phyloP scores from a whole-genome alignment of 805 yeast species.

The Citeromyces nyonsensis region DNA sequence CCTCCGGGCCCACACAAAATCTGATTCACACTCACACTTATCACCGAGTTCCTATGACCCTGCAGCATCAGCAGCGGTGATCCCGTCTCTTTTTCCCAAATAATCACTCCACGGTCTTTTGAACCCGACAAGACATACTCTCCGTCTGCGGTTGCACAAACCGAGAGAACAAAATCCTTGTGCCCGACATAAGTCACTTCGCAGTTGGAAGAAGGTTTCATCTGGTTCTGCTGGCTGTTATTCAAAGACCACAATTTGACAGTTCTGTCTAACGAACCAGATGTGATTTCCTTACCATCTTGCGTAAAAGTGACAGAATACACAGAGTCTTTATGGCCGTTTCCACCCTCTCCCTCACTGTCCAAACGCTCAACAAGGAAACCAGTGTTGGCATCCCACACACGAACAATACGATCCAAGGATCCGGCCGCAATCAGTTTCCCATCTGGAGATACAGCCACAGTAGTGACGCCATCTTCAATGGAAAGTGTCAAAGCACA shows the following conservation, averaged over 20 bases:
- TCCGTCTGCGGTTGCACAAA: slow-evolving; percentile 86
- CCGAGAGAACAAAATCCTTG: slow-evolving; percentile 88
- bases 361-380: slow-evolving; percentile 85
- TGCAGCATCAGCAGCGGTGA: slow-evolving; percentile 90
- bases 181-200: slow-evolving; percentile 92
- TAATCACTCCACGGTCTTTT: slow-evolving; percentile 91
- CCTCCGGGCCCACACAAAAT: slow-evolving; percentile 48
- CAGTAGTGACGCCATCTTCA: slow-evolving; percentile 97
- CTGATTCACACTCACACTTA: slow-evolving; percentile 84
- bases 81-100: slow-evolving; percentile 90
- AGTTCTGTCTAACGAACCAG: slow-evolving; percentile 91
- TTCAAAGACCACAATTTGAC: slow-evolving; percentile 91
- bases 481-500: slow-evolving; percentile 79
- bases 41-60: slow-evolving; percentile 93
- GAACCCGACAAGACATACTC: slow-evolving; percentile 88
- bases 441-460: slow-evolving; percentile 93
- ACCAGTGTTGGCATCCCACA: slow-evolving; percentile 92
- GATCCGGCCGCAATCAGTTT: slow-evolving; percentile 92
- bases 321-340: slow-evolving; percentile 93
- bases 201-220: slow-evolving; percentile 39
- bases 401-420: slow-evolving; percentile 86
- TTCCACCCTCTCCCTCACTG: slow-evolving; percentile 73
- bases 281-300: slow-evolving; percentile 80
- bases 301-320: slow-evolving; percentile 90
- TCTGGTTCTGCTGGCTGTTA: slow-evolving; percentile 28